phyloP scores from a whole-genome alignment of 73 alveolate species.

The Paramecium caudatum region DNA sequence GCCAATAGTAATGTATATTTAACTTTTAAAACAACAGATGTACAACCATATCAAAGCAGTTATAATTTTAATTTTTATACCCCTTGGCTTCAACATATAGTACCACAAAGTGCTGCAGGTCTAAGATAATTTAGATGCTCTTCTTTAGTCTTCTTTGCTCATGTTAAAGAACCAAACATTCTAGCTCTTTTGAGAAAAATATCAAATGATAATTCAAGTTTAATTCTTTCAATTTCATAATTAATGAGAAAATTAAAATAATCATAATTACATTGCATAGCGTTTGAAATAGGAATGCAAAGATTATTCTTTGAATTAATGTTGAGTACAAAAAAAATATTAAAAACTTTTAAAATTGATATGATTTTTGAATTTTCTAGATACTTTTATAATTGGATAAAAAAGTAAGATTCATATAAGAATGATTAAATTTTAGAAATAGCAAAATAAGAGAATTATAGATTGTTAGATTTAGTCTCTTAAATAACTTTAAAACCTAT shows the following conservation, averaged over 20 bases:
- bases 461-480: background rate
- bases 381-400: background rate
- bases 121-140: slow-evolving; percentile 19
- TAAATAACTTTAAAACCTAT: background rate
- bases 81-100: slow-evolving; percentile 55
- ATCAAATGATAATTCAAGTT: background rate
- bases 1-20: background rate
- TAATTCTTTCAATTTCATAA: background rate
- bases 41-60: background rate
- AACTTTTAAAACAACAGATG: background rate
- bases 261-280: slow-evolving; percentile 18
- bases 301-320: background rate
- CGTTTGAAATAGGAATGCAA: slow-evolving; percentile 46
- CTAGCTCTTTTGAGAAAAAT: background rate
- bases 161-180: background rate
- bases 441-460: background rate
- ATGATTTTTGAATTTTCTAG: slow-evolving; percentile 34
- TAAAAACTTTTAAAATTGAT: background rate
- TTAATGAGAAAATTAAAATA: background rate
- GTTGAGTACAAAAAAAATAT: background rate
- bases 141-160: slow-evolving; percentile 1
- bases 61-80: slow-evolving; percentile 25
- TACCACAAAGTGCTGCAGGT: slow-evolving; percentile 7
- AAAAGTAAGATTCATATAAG: background rate
- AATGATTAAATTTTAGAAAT: background rate